Percentiles rank a stretch among this genome's conserved stretches.
These are phyloP conservation scores for Lasiodiplodia sp. DNA, from an alignment of 2,329 filamentous ascomycete species.

Conservation along the genomic window DNA sequence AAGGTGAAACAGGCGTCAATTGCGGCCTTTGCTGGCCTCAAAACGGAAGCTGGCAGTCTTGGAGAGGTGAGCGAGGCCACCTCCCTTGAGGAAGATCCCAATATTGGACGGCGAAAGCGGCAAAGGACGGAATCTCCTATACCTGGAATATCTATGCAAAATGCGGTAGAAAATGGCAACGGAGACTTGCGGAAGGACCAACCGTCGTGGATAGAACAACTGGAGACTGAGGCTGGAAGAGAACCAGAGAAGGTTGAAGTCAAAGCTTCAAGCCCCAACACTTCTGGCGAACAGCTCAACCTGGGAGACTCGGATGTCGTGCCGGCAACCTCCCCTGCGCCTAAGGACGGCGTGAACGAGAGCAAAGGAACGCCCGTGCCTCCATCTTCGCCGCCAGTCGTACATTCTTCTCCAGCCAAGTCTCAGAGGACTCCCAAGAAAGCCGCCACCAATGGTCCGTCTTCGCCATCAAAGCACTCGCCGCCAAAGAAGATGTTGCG, in stretches of 20 bases:
- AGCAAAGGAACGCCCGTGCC: neutral
- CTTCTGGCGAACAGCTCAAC: neutral
- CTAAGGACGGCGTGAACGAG: neutral
- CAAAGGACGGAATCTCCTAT: slow-evolving; percentile 46
- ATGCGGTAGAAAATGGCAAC: neutral
- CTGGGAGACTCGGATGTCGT: neutral
- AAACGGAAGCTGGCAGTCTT: slow-evolving; percentile 19
- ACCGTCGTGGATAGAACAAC: slow-evolving; percentile 41
- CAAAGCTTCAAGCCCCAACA: slow-evolving; percentile 8
- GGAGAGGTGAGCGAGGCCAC: slow-evolving; percentile 27
- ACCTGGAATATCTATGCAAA: slow-evolving; percentile 1
- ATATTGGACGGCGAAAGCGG: slow-evolving; percentile 46
- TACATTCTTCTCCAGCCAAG: neutral
- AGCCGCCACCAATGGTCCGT: neutral
- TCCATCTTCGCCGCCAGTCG: slow-evolving; percentile 11
- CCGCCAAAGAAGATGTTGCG: slow-evolving; percentile 48
- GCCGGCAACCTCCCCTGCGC: neutral
- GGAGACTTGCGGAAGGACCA: neutral
- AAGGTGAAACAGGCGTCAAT: slow-evolving; percentile 29
- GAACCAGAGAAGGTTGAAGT: slow-evolving; percentile 1
- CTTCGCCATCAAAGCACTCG: slow-evolving; percentile 11
- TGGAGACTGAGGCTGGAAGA: slow-evolving; percentile 38
- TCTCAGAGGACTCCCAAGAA: neutral
- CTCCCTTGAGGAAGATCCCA: slow-evolving; percentile 41
- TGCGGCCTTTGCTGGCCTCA: slow-evolving; percentile 32